These are phyloP conservation scores for Liquidambar formosana DNA, from an alignment of 164 flowering plant genomes.

Conservation along the genomic window DNA sequence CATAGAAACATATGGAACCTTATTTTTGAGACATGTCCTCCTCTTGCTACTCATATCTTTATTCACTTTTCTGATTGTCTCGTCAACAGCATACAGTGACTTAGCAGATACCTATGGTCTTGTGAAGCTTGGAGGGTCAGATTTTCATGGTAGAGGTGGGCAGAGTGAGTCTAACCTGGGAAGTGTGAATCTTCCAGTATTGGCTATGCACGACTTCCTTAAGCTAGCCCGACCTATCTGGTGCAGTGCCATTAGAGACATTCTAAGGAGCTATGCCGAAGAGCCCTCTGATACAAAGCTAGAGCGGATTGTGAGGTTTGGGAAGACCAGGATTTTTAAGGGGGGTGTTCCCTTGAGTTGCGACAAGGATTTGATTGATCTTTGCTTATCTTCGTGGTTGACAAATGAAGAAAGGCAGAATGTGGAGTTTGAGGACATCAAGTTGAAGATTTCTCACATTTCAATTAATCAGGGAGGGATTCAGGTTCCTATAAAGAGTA, in stretches of 20 bases:
- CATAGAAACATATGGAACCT: too few species aligned
- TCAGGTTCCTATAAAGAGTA: conserved; percentile 15
- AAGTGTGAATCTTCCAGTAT: conserved; percentile 73
- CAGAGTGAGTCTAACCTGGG: conserved; percentile 76
- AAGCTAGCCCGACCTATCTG: conserved; percentile 85
- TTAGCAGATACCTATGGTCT: conserved; percentile 72
- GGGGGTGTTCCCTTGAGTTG: conserved; percentile 25
- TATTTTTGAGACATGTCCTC: too few species aligned
- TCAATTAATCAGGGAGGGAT: conserved; percentile 20
- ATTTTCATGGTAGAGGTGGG: conserved; percentile 86
- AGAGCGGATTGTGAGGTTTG: conserved; percentile 47
- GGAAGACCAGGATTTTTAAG: conserved; percentile 31
- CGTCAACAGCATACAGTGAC: conserved; percentile 59
- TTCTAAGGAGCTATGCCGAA: conserved; percentile 43
- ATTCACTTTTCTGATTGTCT: too few species aligned
- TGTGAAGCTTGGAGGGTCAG: conserved; percentile 92
- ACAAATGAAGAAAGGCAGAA: conserved; percentile 63
- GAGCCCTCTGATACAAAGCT: conserved; percentile 68
- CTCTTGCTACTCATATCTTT: too few species aligned
- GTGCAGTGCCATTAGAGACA: conserved; percentile 59
- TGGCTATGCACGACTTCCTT: conserved; percentile 62
- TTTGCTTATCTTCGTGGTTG: conserved; percentile 63
- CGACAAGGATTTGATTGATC: conserved; percentile 45
- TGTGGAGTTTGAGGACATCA: conserved; percentile 55
- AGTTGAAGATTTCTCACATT: conserved; percentile 43